A percentile compares a stretch with the other conserved stretches of the same genome.
These are phyloP conservation scores for Luzula sylvatica DNA, from an alignment of 176 grass and related monocot species.

Conservation along the genomic window DNA sequence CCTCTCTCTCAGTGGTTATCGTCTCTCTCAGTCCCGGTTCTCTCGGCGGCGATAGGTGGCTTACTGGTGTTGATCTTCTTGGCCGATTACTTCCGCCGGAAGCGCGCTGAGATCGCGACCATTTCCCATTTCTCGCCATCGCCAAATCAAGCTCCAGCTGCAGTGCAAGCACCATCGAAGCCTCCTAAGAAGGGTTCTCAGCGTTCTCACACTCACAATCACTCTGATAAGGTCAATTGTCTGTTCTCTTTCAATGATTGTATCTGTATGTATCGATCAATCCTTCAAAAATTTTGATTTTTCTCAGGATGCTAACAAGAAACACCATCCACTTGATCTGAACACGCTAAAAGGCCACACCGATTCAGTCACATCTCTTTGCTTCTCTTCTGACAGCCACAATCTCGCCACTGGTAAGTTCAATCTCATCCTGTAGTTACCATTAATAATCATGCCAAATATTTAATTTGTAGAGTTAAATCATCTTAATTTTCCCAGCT, in stretches of 20 bases:
- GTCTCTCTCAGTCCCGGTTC: conserved; percentile 46
- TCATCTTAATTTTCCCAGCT: conserved; percentile 31
- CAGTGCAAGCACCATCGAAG: conserved; percentile 13
- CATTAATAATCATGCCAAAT: not conserved
- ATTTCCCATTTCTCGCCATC: conserved; percentile 33
- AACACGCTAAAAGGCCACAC: conserved; percentile 82
- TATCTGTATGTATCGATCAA: not conserved
- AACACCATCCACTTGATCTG: conserved; percentile 82
- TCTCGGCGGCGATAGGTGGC: conserved; percentile 55
- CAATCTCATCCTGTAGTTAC: not conserved
- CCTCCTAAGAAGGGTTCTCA: conserved; percentile 35
- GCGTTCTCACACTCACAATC: conserved; percentile 39
- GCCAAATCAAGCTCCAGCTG: conserved; percentile 25
- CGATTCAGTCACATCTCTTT: conserved; percentile 57
- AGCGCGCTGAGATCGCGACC: conserved; percentile 55
- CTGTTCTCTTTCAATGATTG: not conserved
- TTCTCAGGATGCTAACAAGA: conserved; percentile 59
- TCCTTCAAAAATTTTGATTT: not conserved
- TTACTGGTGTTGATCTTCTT: conserved; percentile 70
- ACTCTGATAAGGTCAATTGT: conserved; percentile 55
- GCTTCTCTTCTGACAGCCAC: conserved; percentile 55
- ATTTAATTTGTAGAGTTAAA: not conserved
- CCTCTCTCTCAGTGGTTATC: conserved; percentile 16
- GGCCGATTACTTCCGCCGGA: conserved; percentile 74
- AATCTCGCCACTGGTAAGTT: conserved; percentile 67